Conservation (phyloP, 2,329 filamentous ascomycete species). For the Fonsecaea erecta region DNA sequence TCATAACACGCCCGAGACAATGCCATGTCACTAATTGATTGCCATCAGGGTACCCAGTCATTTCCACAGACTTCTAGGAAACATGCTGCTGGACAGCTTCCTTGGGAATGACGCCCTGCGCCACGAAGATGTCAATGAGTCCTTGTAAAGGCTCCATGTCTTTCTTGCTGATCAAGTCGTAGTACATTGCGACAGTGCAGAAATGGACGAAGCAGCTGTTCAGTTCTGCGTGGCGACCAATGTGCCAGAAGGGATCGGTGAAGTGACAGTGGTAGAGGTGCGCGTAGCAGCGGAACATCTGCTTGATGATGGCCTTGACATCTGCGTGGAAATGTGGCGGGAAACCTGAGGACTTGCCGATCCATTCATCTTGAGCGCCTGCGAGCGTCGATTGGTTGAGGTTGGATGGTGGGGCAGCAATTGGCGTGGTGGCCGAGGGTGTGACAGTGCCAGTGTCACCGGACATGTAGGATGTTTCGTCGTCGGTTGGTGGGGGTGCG, state of each 20-base stretch:
- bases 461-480: conserved; percentile 59
- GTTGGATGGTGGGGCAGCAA: conserved; percentile 46
- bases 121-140: conserved; percentile 87
- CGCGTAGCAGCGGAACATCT: conserved; percentile 98
- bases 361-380: conserved; percentile 71
- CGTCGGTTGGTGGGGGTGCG: conserved; percentile 69
- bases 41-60: background rate
- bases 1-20: conserved; percentile 3
- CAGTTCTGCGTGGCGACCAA: conserved; percentile 71
- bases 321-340: conserved; percentile 86
- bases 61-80: conserved; percentile 12
- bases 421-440: conserved; percentile 43
- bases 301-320: conserved; percentile 91
- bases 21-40: background rate
- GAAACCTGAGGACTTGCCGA: conserved; percentile 91
- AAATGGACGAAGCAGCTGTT: conserved; percentile 91
- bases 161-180: conserved; percentile 82
- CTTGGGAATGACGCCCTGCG: conserved; percentile 82
- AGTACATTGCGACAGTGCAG: conserved; percentile 75
- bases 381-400: conserved; percentile 62
- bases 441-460: conserved; percentile 54
- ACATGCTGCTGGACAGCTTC: conserved; percentile 51
- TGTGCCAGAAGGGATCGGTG: conserved; percentile 78
- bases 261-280: conserved; percentile 98
- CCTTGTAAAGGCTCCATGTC: conserved; percentile 97